A percentile compares a stretch with the other conserved stretches of the same genome.
phyloP scores from a whole-genome alignment of 163 green algal species.

The Smithsoniella earleae region DNA sequence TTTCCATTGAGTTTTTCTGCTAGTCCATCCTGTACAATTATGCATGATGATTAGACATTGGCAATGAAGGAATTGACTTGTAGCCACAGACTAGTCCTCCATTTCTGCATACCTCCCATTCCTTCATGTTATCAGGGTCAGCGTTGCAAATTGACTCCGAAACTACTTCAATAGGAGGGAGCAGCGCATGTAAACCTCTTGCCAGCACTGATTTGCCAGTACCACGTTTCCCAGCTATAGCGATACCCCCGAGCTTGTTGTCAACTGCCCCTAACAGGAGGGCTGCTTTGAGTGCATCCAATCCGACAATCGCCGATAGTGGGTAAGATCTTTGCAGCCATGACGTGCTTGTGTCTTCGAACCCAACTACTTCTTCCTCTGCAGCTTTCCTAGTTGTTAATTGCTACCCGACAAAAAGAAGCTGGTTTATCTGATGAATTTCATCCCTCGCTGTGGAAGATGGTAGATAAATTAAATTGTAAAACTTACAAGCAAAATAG shows the following conservation, averaged over 20 bases:
- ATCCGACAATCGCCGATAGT: slow-evolving; percentile 50
- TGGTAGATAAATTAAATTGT: too few relatives aligned
- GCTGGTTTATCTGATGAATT: too few relatives aligned
- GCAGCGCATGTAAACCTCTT: slow-evolving; percentile 81
- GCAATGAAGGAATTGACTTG: background rate
- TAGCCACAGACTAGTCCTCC: too few relatives aligned
- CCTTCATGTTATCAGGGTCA: slow-evolving; percentile 71
- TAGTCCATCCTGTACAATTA: slow-evolving; percentile 64
- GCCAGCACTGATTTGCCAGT: slow-evolving; percentile 94
- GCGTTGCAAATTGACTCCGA: slow-evolving; percentile 83
- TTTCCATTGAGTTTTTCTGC: slow-evolving; percentile 47
- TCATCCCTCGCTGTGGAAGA: too few relatives aligned
- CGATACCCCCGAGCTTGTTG: slow-evolving; percentile 79
- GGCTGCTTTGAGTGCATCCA: slow-evolving; percentile 66
- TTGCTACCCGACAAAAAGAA: too few relatives aligned
- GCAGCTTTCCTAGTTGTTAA: too few relatives aligned
- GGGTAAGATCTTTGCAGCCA: slow-evolving; percentile 36
- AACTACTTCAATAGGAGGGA: slow-evolving; percentile 96
- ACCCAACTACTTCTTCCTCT: background rate
- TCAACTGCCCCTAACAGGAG: slow-evolving; percentile 93
- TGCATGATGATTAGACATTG: background rate
- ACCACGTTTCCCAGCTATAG: slow-evolving; percentile 77
- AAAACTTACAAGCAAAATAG: too few relatives aligned
- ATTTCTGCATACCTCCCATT: slow-evolving; percentile 78
- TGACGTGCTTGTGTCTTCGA: background rate